Base-by-base conservation (phyloP, 2,329 filamentous ascomycete genomes). In the Pleochaeta shiraiana region DNA sequence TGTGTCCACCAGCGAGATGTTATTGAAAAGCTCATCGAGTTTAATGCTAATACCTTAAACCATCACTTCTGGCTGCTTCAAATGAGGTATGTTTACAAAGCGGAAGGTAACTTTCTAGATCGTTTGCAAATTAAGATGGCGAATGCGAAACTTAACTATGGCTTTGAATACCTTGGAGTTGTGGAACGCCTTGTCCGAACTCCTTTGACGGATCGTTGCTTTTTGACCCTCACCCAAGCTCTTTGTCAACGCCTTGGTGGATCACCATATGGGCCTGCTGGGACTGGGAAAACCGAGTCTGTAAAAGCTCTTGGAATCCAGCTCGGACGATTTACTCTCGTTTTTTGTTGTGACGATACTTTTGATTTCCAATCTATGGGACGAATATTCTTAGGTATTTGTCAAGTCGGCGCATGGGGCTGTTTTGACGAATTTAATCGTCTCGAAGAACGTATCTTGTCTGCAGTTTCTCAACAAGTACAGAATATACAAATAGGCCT, bases 351-450 rank as follows among this genome's bases (percentile, higher is more conserved):
- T 77, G 93, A 99, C 73, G 93, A 98, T 75, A 98, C 93, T 0
- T 99, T 99, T 71, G 93, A 99, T 75, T 98, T 97, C 79, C 93
- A 98, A 73, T 93, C 93, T 63, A 98, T 99, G 93, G 95, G 95
- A 16, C 89, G 93, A 70, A 99, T 99, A 70, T 98, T 99, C 81
- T 81, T 98, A 39, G 93, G 93, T 81, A 95, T 99, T 67, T 98
- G 95, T 74, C 93, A 98, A 74, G 93, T 99, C 60, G 93, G 93
- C 74, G 93, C 93, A 4, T 99, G 93, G 93, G 95, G 95, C 71
- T 99, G 93, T 78, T 99, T 99, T 75, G 93, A 99, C 72, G 93
- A 99, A 78, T 99, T 99, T 80, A 99, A 99, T 76, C 88, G 93
- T 81, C 80, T 99, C 24, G 93, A 99, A 72, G 93, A 99, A 77